A percentile compares a stretch with the other conserved stretches of the same genome.
Conservation (phyloP, 2,329 filamentous ascomycete genomes). For the Sclerotiophoma versabilis region DNA sequence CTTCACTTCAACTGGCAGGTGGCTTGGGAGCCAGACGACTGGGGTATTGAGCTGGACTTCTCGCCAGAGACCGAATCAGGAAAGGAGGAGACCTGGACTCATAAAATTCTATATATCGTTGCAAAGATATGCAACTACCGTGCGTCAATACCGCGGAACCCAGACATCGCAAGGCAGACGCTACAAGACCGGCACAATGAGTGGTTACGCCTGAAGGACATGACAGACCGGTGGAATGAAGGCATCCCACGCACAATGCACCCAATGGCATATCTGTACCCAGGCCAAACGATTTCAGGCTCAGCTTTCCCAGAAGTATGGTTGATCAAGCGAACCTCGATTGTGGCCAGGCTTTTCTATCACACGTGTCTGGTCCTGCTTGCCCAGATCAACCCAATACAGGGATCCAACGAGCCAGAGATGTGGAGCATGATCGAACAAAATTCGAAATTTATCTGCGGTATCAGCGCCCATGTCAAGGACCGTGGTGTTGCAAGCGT, state of each 20-base stretch:
- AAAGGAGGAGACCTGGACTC: conserved; percentile 83
- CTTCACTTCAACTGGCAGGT: conserved; percentile 86
- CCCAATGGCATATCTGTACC: conserved; percentile 78
- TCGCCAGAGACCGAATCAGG: conserved; percentile 63
- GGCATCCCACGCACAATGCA: conserved; percentile 85
- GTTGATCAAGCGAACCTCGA: conserved; percentile 82
- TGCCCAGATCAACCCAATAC: conserved; percentile 77
- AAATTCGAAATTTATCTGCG: conserved; percentile 86
- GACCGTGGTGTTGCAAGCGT: conserved; percentile 80
- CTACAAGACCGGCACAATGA: conserved; percentile 72
- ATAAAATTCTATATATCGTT: conserved; percentile 86
- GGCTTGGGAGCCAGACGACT: conserved; percentile 88
- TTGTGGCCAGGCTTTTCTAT: conserved; percentile 85
- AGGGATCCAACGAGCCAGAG: conserved; percentile 66
- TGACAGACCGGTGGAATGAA: conserved; percentile 83
- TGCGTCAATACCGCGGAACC: conserved; percentile 69
- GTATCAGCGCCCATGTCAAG: conserved; percentile 84
- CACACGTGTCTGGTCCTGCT: conserved; percentile 85
- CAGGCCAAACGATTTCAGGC: conserved; percentile 70
- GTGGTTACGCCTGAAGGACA: conserved; percentile 80
- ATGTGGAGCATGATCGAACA: conserved; percentile 74
- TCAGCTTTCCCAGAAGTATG: conserved; percentile 88
- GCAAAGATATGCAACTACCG: conserved; percentile 88
- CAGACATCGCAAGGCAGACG: conserved; percentile 66
- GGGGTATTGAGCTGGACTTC: conserved; percentile 85